Evolutionary conservation across 768 basidiomycete genomes (phyloP), one percentile per base, ranked within the genome.

Genomic region (Scleroderma citrinum): DNA sequence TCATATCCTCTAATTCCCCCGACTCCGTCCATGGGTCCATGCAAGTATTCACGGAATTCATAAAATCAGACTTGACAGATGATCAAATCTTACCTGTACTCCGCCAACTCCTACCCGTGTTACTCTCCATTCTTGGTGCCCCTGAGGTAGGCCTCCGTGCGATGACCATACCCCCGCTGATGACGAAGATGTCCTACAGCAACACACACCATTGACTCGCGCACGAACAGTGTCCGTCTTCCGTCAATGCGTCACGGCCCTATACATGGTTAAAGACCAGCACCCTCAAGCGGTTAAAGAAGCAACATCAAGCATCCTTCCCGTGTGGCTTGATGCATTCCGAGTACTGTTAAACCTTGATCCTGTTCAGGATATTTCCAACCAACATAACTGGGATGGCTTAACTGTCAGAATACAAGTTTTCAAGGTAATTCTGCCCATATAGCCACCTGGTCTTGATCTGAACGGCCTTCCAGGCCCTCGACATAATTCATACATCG

Each of bases 201-300:
- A 77, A 41, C 85, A 96, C 62, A 80, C 85, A 1, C 76, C 89
- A 0, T 71, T 85, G 6, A 96, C 95, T 7, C 83, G 95, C 26
- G 82, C 93, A 0, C 79, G 91, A 24, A 84, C 91, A 3, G 76
- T 99, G 14, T 77, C 84, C 4, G 92, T 96, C 29, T 97, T 97
- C 71, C 75, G 86, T 26, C 91, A 97, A 71, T 93, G 92, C 59
- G 75, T 96, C 3, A 80, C 82, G 45, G 85, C 92, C 5, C 74
- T 98, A 16, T 93, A 88, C 67, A 97, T 94, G 83, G 92, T 98
- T 49, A 92, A 93, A 63, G 92, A 92, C 31, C 86, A 92, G 56
- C 86, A 93, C 57, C 91, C 93, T 0, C 81, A 86, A 49, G 80
- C 88, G 1, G 89, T 90, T 32, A 87, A 87, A 59, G 85, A 89